These are phyloP conservation scores for Calonectria leucothoes DNA, from an alignment of 2,329 filamentous ascomycete species.

Conservation along the genomic window DNA sequence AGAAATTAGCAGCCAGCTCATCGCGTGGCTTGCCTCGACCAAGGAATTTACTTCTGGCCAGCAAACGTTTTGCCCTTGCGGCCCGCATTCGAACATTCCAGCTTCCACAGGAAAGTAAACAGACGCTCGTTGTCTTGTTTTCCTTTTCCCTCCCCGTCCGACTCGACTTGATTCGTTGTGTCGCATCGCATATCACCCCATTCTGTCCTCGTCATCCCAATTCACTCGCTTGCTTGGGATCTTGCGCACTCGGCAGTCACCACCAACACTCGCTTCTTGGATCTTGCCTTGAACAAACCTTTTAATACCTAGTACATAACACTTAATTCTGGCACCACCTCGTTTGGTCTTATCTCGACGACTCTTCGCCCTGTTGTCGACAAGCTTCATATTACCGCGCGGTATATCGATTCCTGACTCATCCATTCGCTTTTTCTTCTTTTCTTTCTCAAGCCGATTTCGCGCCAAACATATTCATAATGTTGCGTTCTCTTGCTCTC, in stretches of 20 bases:
- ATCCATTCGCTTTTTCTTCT: constrained; percentile 11
- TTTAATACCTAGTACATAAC: constrained; percentile 7
- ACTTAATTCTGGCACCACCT: neutral
- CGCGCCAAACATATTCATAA: constrained; percentile 35
- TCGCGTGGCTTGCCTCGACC: constrained; percentile 7
- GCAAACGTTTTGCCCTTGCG: constrained; percentile 7
- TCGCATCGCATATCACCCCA: constrained; percentile 1
- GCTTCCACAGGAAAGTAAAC: neutral
- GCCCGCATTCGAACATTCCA: constrained; percentile 35
- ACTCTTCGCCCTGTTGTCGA: constrained; percentile 12
- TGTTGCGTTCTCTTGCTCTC: constrained; percentile 47
- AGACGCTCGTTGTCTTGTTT: constrained; percentile 3
- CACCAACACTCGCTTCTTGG: constrained; percentile 3
- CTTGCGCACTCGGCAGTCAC: constrained; percentile 14
- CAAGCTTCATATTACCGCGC: constrained; percentile 2
- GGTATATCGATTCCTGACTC: neutral
- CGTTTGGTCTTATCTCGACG: neutral
- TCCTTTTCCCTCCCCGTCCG: neutral
- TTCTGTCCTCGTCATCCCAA: constrained; percentile 11
- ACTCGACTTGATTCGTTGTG: neutral
- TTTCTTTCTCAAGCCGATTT: neutral
- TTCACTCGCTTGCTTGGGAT: constrained; percentile 18
- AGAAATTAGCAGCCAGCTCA: neutral
- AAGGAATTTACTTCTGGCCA: neutral
- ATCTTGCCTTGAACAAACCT: constrained; percentile 8